Percentiles rank a stretch among this genome's conserved stretches.
These are phyloP conservation scores for Pythium rhizo-oryzae DNA, from an alignment of 352 stramenopile genomes.

Conservation along the genomic window DNA sequence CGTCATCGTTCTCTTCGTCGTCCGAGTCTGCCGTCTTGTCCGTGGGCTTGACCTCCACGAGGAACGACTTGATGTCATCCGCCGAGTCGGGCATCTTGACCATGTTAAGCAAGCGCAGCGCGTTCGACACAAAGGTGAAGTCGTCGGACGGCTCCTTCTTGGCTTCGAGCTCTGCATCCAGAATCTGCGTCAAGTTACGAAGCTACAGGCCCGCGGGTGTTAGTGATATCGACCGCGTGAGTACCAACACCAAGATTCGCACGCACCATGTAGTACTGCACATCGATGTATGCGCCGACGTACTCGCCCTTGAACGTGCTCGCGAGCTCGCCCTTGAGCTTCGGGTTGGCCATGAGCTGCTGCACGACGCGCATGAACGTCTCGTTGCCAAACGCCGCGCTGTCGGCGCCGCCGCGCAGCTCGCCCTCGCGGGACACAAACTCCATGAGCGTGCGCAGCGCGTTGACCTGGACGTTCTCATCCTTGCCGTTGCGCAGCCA, in stretches of 20 bases:
- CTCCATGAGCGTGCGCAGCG: constrained; percentile 89
- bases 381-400: constrained; percentile 75
- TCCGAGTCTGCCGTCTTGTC: constrained; percentile 46
- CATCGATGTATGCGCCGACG: constrained; percentile 79
- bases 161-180: constrained; percentile 34
- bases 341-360: constrained; percentile 59
- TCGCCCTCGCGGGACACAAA: constrained; percentile 81
- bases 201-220: constrained; percentile 6
- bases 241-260: not conserved
- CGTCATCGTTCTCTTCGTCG: constrained; percentile 26
- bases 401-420: constrained; percentile 34
- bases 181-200: constrained; percentile 34
- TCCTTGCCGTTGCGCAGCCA: constrained; percentile 57
- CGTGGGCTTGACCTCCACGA: constrained; percentile 58
- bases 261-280: constrained; percentile 87
- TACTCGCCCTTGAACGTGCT: constrained; percentile 89
- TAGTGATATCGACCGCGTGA: not conserved
- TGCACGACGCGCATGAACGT: constrained; percentile 82
- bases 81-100: constrained; percentile 69
- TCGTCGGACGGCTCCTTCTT: constrained; percentile 41
- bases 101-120: constrained; percentile 64
- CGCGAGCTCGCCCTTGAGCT: constrained; percentile 80
- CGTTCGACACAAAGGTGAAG: constrained; percentile 64
- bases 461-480: constrained; percentile 78
- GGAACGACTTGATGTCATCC: constrained; percentile 70